A percentile compares a stretch with the other conserved stretches of the same genome.
Evolutionary conservation across 345 rosid genomes (phyloP).

Genomic region (Ricinus communis): DNA sequence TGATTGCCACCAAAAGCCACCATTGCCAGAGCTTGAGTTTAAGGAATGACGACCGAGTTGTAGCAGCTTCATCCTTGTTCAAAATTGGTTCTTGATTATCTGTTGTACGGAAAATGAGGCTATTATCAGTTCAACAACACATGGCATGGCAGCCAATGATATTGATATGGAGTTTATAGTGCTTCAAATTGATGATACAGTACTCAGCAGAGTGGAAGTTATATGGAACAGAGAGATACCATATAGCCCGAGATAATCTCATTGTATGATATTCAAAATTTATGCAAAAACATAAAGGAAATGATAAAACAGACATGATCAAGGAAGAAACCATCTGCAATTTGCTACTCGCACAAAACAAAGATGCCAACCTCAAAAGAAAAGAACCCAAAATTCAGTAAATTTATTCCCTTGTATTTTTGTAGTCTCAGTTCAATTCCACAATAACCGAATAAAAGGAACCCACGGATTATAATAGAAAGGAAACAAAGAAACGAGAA

Average conservation of each 20-base stretch:
- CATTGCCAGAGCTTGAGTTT: conserved; percentile 54
- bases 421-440: not conserved
- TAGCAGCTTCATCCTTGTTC: conserved; percentile 18
- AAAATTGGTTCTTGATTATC: conserved; percentile 36
- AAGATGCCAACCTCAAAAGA: no score
- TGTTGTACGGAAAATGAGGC: conserved; percentile 12
- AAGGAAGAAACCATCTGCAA: no score
- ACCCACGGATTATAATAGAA: not conserved
- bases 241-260: no score
- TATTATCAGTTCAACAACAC: not conserved
- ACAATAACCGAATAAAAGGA: not conserved
- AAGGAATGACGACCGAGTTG: conserved; percentile 21
- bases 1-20: conserved; percentile 53
- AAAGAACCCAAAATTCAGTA: no score
- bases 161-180: not conserved
- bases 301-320: no score
- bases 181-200: no score
- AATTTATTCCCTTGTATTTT: no score
- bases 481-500: not conserved
- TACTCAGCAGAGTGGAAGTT: not conserved
- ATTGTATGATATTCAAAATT: not conserved
- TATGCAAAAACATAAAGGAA: no score
- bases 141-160: no score
- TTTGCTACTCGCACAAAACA: no score
- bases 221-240: no score